Percentiles rank a stretch among this genome's conserved stretches.
Conservation (phyloP, 352 stramenopile genomes). For the Achlya hypogyna region DNA sequence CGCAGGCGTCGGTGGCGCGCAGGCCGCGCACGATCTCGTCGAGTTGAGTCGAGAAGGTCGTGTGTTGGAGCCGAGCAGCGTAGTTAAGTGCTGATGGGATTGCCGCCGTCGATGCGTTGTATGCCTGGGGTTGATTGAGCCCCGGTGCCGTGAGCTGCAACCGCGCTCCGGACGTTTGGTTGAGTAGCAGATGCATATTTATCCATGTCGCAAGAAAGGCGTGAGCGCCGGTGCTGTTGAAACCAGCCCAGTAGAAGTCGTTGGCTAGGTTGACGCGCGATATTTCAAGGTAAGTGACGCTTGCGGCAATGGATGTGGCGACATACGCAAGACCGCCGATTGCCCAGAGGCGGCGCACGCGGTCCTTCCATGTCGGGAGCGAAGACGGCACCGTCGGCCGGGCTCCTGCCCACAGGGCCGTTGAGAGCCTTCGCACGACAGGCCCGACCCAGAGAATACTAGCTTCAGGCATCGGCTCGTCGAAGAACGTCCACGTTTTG, state of each 20-base stretch:
- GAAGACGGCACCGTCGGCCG: not conserved
- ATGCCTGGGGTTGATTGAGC: not conserved
- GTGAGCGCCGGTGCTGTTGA: conserved; percentile 3
- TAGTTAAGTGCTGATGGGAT: not conserved
- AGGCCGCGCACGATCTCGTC: not conserved
- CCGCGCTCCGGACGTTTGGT: not conserved
- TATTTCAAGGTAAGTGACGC: conserved; percentile 9
- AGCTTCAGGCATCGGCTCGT: not conserved
- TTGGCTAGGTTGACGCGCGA: conserved; percentile 5
- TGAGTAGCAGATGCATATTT: conserved; percentile 1
- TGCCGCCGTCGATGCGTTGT: not conserved
- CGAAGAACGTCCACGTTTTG: conserved; percentile 4
- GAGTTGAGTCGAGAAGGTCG: not conserved
- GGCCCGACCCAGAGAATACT: not conserved
- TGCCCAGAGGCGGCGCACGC: not conserved
- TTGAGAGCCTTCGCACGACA: not conserved
- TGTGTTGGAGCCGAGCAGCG: not conserved
- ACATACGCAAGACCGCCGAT: not conserved
- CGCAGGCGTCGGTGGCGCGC: not conserved
- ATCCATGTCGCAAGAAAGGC: not conserved
- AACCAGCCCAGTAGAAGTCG: not conserved
- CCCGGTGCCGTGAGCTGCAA: not conserved
- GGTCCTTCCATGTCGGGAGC: not conserved
- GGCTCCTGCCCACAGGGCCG: not conserved
- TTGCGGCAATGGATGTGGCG: not conserved